Evolutionary conservation across 495 filamentous ascomycete genomes (phyloP), one percentile per base, ranked within the genome.

Genomic region (Aspergillus hancockii): DNA sequence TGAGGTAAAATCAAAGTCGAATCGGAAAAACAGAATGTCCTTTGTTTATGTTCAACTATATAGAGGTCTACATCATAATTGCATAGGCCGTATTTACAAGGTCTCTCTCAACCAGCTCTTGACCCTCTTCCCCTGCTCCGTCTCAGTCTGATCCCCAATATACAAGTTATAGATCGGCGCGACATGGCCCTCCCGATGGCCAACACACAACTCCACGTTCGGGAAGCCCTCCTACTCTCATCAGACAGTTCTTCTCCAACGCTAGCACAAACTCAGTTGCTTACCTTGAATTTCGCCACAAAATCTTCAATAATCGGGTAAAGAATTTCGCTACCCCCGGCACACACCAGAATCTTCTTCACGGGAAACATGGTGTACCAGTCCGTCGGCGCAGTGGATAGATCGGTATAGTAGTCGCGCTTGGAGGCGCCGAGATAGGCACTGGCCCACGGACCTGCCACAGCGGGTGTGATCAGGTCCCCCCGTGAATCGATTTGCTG

Each of bases 321-420:
- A 32, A 90, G 51, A 16, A 87, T 75, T 73, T 90, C 87, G 57
- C 79, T 78, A 1, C 71, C 79, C 0, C 87, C 87, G 8, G 72
- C 84, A 25, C 75, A 80, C 19, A 88, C 72, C 52, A 86, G 58
- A 0, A 86, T 68, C 43, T 76, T 69, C 5, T 75, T 62, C n/a
- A 85, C 79, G 0, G 76, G 72, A 52, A 75, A 72, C 8, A 25
- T 55, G 4, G 73, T 45, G 72, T 79, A 88, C 85, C 85, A 90
- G 5, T 78, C 77, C 8, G 69, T 40, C 16, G 76, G 71, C 36
- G 84, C 85, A 25, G 64, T 66, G 6, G 72, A 68, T 2, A 84
- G 68, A 71, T 87, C 78, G 16, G 76, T 85, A 57, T 86, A 88
- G 34, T 75, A 70, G 61, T 88, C 86, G 4, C 74, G 67, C 12